Evolutionary conservation across 345 rosid genomes (phyloP).

Genomic region (Hibiscus tridactylites): DNA sequence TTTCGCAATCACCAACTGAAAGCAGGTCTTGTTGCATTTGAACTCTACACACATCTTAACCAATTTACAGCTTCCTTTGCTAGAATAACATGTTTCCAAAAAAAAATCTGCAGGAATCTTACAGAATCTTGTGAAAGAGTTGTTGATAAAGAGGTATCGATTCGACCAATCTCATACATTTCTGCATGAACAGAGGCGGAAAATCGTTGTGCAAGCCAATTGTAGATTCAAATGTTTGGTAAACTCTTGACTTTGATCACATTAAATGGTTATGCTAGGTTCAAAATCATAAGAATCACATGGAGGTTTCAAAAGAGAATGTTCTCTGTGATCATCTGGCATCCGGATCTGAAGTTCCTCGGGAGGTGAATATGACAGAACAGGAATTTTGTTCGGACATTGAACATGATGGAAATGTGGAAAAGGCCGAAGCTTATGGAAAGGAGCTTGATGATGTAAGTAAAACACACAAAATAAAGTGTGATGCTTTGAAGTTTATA

Average conservation of each 20-base stretch:
- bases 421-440: conserved; percentile 70
- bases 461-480: neutral
- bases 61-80: neutral
- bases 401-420: conserved; percentile 46
- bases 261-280: conserved; percentile 26
- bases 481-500: neutral
- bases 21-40: conserved; percentile 39
- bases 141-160: conserved; percentile 39
- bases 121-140: conserved; percentile 20
- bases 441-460: conserved; percentile 84
- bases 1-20: conserved; percentile 48
- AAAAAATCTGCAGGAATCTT: conserved; percentile 26
- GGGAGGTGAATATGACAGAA: conserved; percentile 31
- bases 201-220: neutral
- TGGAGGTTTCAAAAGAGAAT: conserved; percentile 16
- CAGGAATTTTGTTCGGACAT: conserved; percentile 23
- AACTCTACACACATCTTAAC: conserved; percentile 2
- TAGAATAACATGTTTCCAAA: conserved; percentile 1
- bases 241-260: conserved; percentile 3
- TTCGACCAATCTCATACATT: conserved; percentile 1
- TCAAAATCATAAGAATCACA: conserved; percentile 23
- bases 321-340: conserved; percentile 17
- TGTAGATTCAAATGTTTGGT: neutral
- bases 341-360: conserved; percentile 29
- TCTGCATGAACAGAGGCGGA: neutral